Percentiles rank a stretch among this genome's conserved stretches.
These are phyloP conservation scores for Podaxis sp. DNA, from an alignment of 768 basidiomycete species.

Conservation along the genomic window DNA sequence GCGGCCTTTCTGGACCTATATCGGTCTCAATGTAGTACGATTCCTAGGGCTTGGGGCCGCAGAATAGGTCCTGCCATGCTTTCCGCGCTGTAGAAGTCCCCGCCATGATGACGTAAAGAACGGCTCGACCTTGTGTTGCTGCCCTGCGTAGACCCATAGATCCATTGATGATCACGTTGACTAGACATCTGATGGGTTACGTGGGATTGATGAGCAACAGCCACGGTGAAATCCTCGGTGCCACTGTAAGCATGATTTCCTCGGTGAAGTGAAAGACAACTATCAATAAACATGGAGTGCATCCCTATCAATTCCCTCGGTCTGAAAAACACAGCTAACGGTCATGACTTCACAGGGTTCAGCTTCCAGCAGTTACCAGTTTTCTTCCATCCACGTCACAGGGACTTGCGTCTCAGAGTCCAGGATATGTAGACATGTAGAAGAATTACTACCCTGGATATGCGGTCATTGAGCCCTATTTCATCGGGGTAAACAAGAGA, in stretches of 20 bases:
- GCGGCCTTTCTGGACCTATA: neutral
- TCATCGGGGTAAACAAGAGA: constrained; percentile 10
- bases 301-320: constrained; percentile 9
- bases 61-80: neutral
- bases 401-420: constrained; percentile 2
- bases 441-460: neutral
- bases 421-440: neutral
- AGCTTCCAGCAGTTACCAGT: neutral
- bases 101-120: neutral
- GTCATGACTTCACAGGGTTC: constrained; percentile 16
- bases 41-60: neutral
- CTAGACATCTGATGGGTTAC: constrained; percentile 12
- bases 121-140: neutral
- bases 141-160: constrained; percentile 6
- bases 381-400: constrained; percentile 7
- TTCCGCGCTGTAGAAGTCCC: neutral
- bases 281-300: constrained; percentile 6
- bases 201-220: neutral
- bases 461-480: constrained; percentile 9
- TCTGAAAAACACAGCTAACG: constrained; percentile 2
- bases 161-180: constrained; percentile 5
- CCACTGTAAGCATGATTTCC: constrained; percentile 11
- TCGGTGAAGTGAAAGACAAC: constrained; percentile 15
- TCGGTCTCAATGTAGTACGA: neutral
- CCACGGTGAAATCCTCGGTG: constrained; percentile 16